Evolutionary conservation across 192 early-diverging fungal species (phyloP).

Genomic region (Polychytrium aggregatum): DNA sequence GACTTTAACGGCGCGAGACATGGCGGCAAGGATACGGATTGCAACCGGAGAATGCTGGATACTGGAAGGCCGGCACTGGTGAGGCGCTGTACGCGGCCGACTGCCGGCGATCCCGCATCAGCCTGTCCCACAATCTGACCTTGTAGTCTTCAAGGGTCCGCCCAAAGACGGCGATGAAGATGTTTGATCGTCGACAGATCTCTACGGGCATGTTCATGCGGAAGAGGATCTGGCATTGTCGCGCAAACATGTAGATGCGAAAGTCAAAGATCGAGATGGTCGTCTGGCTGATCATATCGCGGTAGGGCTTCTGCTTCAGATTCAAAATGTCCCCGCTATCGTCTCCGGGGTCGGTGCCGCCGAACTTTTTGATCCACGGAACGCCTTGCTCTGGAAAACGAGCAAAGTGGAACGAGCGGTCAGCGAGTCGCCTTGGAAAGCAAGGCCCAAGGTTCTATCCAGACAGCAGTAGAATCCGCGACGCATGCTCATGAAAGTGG

Average conservation of each 20-base stretch:
- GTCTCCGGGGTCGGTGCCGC: slow-evolving; percentile 73
- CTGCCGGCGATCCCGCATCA: too few relatives aligned
- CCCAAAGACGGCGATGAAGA: slow-evolving; percentile 64
- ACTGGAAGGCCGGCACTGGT: background rate
- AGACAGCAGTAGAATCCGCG: too few relatives aligned
- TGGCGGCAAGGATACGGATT: background rate
- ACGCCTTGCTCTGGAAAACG: slow-evolving; percentile 45
- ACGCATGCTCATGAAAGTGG: too few relatives aligned
- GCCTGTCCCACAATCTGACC: slow-evolving; percentile 29
- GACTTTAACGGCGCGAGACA: too few relatives aligned
- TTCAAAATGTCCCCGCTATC: slow-evolving; percentile 77
- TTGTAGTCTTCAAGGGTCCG: slow-evolving; percentile 59
- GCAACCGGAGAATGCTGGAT: background rate
- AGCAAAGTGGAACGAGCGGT: background rate
- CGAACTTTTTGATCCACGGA: slow-evolving; percentile 92
- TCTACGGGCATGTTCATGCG: slow-evolving; percentile 53
- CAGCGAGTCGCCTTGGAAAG: too few relatives aligned
- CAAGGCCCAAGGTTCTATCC: too few relatives aligned
- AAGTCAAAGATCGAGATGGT: slow-evolving; percentile 92
- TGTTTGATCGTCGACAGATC: slow-evolving; percentile 55
- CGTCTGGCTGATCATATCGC: slow-evolving; percentile 82
- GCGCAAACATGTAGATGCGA: slow-evolving; percentile 85
- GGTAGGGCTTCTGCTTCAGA: slow-evolving; percentile 66
- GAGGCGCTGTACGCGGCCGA: background rate
- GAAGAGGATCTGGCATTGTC: slow-evolving; percentile 75